A percentile compares a stretch with the other conserved stretches of the same genome.
Conservation (phyloP, 1,139 yeast genomes). For the Komagataea norvegica region DNA sequence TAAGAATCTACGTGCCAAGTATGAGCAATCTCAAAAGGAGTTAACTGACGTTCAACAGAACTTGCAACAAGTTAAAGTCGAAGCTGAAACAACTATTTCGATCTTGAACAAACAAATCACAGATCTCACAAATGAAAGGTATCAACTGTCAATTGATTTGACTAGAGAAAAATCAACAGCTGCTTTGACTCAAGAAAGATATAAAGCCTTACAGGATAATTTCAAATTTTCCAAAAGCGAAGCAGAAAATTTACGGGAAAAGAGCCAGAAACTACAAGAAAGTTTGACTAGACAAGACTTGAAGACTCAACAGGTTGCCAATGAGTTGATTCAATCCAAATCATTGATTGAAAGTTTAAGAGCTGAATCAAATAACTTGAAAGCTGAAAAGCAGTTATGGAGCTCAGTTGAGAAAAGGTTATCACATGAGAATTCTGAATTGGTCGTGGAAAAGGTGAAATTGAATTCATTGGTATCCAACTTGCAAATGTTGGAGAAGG, state of each 20-base stretch:
- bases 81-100: constrained; percentile 39
- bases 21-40: constrained; percentile 31
- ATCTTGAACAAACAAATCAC: constrained; percentile 37
- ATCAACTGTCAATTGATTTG: constrained; percentile 40
- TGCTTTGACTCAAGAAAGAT: constrained; percentile 44
- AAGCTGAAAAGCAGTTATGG: constrained; percentile 53
- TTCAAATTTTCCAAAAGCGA: constrained; percentile 39
- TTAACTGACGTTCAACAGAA: constrained; percentile 32
- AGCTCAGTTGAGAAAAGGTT: constrained; percentile 48
- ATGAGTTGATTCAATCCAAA: constrained; percentile 44
- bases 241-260: constrained; percentile 39
- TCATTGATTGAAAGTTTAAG: constrained; percentile 36
- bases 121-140: constrained; percentile 42
- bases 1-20: constrained; percentile 29
- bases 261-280: constrained; percentile 50
- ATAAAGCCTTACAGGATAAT: constrained; percentile 33
- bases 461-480: constrained; percentile 57
- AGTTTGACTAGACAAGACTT: constrained; percentile 48
- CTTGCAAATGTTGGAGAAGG: constrained; percentile 57
- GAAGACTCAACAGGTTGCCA: constrained; percentile 53
- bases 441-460: constrained; percentile 56
- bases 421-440: constrained; percentile 47
- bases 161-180: constrained; percentile 44
- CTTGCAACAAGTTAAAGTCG: constrained; percentile 35
- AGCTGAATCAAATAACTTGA: constrained; percentile 44